Base-by-base conservation (phyloP, 2,329 filamentous ascomycete genomes). In the Alternaria brassicae region DNA sequence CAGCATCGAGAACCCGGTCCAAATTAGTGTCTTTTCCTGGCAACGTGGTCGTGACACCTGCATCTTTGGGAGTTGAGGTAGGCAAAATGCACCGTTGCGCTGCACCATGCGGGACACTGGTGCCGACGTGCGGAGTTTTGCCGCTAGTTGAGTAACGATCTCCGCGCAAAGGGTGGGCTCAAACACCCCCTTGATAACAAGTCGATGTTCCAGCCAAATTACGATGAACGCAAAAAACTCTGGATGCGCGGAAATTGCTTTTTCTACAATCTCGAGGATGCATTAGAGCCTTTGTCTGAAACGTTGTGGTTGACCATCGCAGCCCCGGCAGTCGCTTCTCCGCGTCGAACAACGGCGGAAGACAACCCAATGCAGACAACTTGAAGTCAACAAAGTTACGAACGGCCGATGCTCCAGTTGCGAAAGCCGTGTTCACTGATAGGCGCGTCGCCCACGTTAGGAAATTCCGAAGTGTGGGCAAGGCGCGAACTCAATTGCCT, bases 31-130 rank as follows among this genome's bases (percentile, higher is more conserved):
- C 21, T 39, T 23, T 19, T 44, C 39, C 34, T 34, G 19, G 21
- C 9, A 40, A 30, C 49, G 36, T 28, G 17, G 28, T 47, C 27
- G 44, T 47, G 28, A 28, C 32, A 47, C 36, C 36, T 39, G 37
- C 37, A 23, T 9, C 23, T 28, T 5, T 17, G 23, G 25, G 23
- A n/a, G 21, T 30, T 45, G 41, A 34, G 9, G 39, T 19, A 34
- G 27, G n/a, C 37, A 40, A 23, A 40, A 19, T 3, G 9, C 10
- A 23, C 36, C 36, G 36, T 8, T 39, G 9, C 19, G 25, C 44
- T 56, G 47, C 59, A 47, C 54, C 56, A 59, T 59, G 47, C 40
- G 56, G 56, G 21, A 5, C 41, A 27, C 25, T 47, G 32, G 21
- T 32, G 40, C 55, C 55, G 50, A 55, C 12, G 27, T 17, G 48